phyloP scores from a whole-genome alignment of 2,329 filamentous ascomycete genomes.

The Microascus cirrosus region DNA sequence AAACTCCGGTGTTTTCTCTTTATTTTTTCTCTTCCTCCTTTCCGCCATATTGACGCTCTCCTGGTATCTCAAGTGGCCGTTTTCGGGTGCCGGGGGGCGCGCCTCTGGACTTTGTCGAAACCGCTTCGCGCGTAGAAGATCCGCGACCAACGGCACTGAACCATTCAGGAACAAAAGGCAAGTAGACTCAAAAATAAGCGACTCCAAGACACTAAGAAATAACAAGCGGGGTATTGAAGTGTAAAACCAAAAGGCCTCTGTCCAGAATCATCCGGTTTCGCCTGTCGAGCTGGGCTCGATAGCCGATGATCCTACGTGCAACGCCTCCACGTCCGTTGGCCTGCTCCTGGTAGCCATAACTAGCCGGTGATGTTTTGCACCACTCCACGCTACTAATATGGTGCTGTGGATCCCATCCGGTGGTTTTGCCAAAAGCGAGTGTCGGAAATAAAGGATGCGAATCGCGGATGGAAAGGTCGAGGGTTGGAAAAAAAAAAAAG shows the following conservation, averaged over 20 bases:
- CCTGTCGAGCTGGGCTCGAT: neutral
- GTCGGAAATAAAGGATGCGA: neutral
- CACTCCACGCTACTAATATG: neutral
- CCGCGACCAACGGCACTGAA: neutral
- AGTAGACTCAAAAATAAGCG: neutral
- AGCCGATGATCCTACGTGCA: too few relatives aligned
- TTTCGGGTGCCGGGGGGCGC: neutral
- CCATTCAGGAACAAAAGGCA: constrained; percentile 5
- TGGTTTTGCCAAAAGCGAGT: neutral
- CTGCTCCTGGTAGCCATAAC: too few relatives aligned
- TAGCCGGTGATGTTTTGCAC: too few relatives aligned
- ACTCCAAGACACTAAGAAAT: constrained; percentile 3
- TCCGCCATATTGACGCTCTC: neutral
- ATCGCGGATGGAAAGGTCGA: neutral
- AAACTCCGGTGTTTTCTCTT: neutral
- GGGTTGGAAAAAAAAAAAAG: neutral
- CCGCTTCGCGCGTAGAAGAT: neutral
- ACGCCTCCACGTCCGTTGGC: too few relatives aligned
- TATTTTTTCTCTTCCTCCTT: neutral
- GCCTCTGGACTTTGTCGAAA: neutral
- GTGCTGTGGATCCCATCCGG: neutral
- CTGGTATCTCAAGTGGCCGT: neutral
- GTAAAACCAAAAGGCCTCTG: neutral
- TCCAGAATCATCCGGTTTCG: neutral
- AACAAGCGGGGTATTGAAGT: neutral